Base-by-base conservation (phyloP, 495 filamentous ascomycete genomes). In the Penicillium roqueforti region DNA sequence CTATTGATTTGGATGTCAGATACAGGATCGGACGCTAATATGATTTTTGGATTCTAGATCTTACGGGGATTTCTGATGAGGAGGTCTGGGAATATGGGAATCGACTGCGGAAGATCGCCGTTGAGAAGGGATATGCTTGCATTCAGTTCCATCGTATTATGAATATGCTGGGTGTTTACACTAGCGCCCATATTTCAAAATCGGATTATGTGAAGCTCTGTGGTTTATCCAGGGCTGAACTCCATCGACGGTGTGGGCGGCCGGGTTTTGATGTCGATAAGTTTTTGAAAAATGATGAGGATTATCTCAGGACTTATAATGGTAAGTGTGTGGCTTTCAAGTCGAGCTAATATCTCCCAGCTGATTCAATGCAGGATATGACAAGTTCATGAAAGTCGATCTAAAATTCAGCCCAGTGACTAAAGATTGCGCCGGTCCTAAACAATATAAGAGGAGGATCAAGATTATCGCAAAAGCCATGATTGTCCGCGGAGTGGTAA, bases 31-130 rank as follows among this genome's bases (percentile, higher is more conserved):
- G 29, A 31, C 10, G 20, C 29, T 48, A 39, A 44, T n/a, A 23
- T 18, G 13, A 25, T 60, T 19, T 11, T 16, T 22, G 13, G 23
- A 61, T 26, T 11, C 42, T 67, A 76, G 78, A 81, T 41, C 65
- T 82, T n/a, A 60, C 80, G 10, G 68, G 73, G 11, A 73, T 79
- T 4, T 68, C 79, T 0, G 79, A 81, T 48, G 62, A 59, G 16
- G 68, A 80, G 38, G 72, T 75, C 1, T 81, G 79, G 79, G 66
- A 63, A 9, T 81, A 81, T 55, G 76, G 76, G 18, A 70, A 80
- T 53, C 63, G 69, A 38, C 66, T 81, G 6, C 71, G 73, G 23
- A 53, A 64, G 3, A 65, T 82, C 49, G 67, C 62, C 6, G 37
- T 56, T 11, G 60, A 66, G 16, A 79, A 74, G 51, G 63, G 51